Evolutionary conservation across 306 rosid genomes (phyloP), one percentile per base, ranked within the genome.

Genomic region (Ammopiptanthus mongolicus): DNA sequence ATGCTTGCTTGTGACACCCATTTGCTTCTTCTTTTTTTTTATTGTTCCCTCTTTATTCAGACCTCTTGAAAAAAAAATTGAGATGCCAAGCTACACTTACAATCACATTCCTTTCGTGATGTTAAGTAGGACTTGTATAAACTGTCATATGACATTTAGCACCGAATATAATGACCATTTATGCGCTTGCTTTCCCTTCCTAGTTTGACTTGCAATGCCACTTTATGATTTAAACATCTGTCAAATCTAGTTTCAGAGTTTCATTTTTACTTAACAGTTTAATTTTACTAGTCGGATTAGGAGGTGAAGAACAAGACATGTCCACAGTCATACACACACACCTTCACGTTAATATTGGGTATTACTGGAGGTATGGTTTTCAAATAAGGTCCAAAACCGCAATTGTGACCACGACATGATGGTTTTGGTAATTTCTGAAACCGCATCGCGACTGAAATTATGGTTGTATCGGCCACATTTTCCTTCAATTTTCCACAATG

Each of bases 1-100:
- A 88, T 83, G 82, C 83, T 69, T 84, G 77, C 91, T 89, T 84
- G 97, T 87, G 95, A 69, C 78, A 63, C 86, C 80, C 89, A 86
- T 82, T 85, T 76, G 8, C 62, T 65, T 63, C 36, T 33, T 22
- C 64, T 77, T 9, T 19, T n/a, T 5, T 47, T 12, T 23, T 1
- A 0, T 36, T 28, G 12, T 28, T 11, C 3, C 3, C 14, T 6
- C 59, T 47, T 23, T 51, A 10, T 36, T 21, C 19, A 28, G 31
- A 51, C 65, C 65, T 7, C 39, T 31, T n/a, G n/a, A 60, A 44
- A 22, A 23, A 51, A 67, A 71, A 55, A 8, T 69, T 51, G 37
- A 68, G 50, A 68, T 36, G 33, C 46, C 51, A 39, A 18, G 19
- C 65, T 13, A 34, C 36, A 57, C 55, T 14, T 56, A 3, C 28